These are phyloP conservation scores for Heterococcus sp. DNA, from an alignment of 108 stramenopile species.

Conservation along the genomic window DNA sequence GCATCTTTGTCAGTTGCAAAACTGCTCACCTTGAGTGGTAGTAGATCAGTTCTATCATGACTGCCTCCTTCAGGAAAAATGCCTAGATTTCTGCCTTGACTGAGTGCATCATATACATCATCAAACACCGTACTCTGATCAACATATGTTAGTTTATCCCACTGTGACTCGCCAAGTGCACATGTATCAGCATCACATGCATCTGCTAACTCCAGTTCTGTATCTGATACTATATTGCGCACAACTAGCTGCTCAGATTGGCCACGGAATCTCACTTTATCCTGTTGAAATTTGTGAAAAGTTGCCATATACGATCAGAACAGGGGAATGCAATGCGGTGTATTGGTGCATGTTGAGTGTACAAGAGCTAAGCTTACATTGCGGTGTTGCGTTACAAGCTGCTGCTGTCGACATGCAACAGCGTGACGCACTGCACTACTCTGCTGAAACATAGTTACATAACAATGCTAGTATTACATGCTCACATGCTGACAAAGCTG, in stretches of 20 bases:
- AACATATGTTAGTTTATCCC: conserved; percentile 76
- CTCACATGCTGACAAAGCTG: no score
- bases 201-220: conserved; percentile 33
- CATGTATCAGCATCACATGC: conserved; percentile 21
- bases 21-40: conserved; percentile 86
- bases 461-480: no score
- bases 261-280: conserved; percentile 36
- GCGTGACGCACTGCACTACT: no score
- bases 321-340: no score
- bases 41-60: conserved; percentile 92
- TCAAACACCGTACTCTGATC: conserved; percentile 77
- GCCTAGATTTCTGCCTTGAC: conserved; percentile 56
- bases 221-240: conserved; percentile 38
- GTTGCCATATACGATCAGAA: no score
- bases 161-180: conserved; percentile 43
- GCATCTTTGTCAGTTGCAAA: no score
- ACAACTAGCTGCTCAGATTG: conserved; percentile 30
- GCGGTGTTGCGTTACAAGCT: no score
- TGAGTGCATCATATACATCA: conserved; percentile 43
- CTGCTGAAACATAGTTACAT: no score
- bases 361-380: no score
- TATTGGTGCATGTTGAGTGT: no score
- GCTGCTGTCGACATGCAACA: no score
- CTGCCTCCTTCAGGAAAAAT: conserved; percentile 98
- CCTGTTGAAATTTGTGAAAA: no score